Percentiles rank a stretch among this genome's conserved stretches.
Evolutionary conservation across 2,329 filamentous ascomycete species (phyloP).

Genomic region (Plectosphaerella cucumerina): DNA sequence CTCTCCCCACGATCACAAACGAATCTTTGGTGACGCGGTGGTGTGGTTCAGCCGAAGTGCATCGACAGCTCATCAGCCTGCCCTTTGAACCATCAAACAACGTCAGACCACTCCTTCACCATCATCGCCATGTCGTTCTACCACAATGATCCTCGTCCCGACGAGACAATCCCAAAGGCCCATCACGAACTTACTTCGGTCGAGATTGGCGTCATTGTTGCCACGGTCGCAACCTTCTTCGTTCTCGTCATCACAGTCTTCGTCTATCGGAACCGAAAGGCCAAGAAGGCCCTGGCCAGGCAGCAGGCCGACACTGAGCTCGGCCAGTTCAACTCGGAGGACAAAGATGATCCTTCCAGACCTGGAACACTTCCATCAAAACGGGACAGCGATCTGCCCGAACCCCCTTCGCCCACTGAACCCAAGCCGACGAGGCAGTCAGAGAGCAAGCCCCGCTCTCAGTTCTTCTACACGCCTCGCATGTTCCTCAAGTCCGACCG

Average conservation of each 20-base stretch:
- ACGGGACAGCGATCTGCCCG: neutral
- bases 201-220: constrained; percentile 23
- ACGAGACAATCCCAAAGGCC: constrained; percentile 7
- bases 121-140: constrained; percentile 11
- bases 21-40: too few relatives aligned
- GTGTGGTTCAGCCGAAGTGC: too few relatives aligned
- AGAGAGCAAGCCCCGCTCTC: neutral
- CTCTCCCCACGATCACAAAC: too few relatives aligned
- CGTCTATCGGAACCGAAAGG: constrained; percentile 11
- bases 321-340: neutral
- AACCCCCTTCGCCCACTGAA: neutral
- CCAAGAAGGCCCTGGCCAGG: neutral
- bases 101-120: too few relatives aligned
- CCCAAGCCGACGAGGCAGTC: neutral
- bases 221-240: constrained; percentile 16
- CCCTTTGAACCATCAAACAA: too few relatives aligned
- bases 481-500: neutral
- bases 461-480: neutral
- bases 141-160: constrained; percentile 9
- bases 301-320: neutral
- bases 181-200: constrained; percentile 15
- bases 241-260: constrained; percentile 17
- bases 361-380: neutral
- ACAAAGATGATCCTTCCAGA: neutral
- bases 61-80: too few relatives aligned